Conservation (phyloP, 2,329 filamentous ascomycete species). For the Lachnellula subtilissima region DNA sequence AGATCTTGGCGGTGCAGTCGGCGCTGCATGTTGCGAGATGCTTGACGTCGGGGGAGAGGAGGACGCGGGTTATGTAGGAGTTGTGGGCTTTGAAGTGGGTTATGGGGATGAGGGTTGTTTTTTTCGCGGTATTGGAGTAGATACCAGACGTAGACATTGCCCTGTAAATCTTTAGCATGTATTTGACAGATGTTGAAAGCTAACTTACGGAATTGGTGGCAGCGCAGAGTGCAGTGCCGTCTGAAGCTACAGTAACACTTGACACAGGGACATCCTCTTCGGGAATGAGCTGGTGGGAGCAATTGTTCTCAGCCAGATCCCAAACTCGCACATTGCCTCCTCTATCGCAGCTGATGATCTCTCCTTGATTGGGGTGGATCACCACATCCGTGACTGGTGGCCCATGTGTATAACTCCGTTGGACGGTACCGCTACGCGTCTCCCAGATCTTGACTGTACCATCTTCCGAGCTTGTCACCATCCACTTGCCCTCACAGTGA, state of each 20-base stretch:
- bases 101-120: slow-evolving; percentile 65
- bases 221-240: slow-evolving; percentile 87
- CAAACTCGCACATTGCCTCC: slow-evolving; percentile 90
- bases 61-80: slow-evolving; percentile 68
- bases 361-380: slow-evolving; percentile 98
- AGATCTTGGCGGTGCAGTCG: slow-evolving; percentile 87
- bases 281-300: slow-evolving; percentile 90
- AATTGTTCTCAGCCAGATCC: slow-evolving; percentile 96
- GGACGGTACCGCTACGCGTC: slow-evolving; percentile 47
- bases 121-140: slow-evolving; percentile 69
- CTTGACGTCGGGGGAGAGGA: slow-evolving; percentile 70
- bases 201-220: slow-evolving; percentile 76
- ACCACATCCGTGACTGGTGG: slow-evolving; percentile 94
- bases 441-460: slow-evolving; percentile 46
- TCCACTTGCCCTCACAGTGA: slow-evolving; percentile 99
- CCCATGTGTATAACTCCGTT: slow-evolving; percentile 89
- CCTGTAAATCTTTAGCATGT: slow-evolving; percentile 47
- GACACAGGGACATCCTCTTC: slow-evolving; percentile 92
- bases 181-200: not conserved
- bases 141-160: slow-evolving; percentile 96
- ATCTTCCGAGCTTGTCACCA: slow-evolving; percentile 97
- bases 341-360: slow-evolving; percentile 94
- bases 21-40: slow-evolving; percentile 71
- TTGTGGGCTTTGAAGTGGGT: slow-evolving; percentile 68
- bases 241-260: slow-evolving; percentile 92